Conservation (phyloP, 345 rosid species). For the Durio zibethinus region DNA sequence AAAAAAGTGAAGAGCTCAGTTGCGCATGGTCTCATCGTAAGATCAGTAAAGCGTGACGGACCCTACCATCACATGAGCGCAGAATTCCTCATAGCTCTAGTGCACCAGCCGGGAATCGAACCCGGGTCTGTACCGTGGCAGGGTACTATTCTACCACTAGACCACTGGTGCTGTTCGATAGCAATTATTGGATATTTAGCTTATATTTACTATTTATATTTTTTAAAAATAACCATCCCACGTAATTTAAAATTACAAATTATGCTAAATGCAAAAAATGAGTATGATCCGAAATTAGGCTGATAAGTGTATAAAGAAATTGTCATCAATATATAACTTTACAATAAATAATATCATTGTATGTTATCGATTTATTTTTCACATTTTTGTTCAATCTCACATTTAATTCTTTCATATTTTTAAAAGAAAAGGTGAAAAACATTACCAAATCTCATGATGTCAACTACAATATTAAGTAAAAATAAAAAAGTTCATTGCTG, state of each 20-base stretch:
- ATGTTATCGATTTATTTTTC: no score
- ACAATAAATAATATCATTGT: no score
- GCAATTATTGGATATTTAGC: no score
- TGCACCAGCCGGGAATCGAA: conserved; percentile 62
- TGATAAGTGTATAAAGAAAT: no score
- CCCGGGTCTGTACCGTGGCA: conserved; percentile 79
- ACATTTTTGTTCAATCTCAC: no score
- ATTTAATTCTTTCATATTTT: no score
- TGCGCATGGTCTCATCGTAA: background rate
- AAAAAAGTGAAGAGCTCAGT: conserved; percentile 23
- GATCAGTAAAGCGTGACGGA: conserved; percentile 16
- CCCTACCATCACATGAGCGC: conserved; percentile 15
- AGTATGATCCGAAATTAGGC: background rate
- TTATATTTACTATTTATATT: no score
- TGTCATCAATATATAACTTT: background rate
- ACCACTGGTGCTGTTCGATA: conserved; percentile 24
- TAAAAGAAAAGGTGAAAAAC: no score
- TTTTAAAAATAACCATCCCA: no score
- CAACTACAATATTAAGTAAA: background rate
- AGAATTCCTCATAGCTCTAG: conserved; percentile 9
- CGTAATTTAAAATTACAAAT: no score
- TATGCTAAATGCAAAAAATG: no score
- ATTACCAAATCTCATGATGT: no score
- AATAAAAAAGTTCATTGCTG: background rate
- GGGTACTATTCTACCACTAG: conserved; percentile 85